phyloP scores from a whole-genome alignment of 2,329 filamentous ascomycete genomes.

The Hymenoscyphus scutula region DNA sequence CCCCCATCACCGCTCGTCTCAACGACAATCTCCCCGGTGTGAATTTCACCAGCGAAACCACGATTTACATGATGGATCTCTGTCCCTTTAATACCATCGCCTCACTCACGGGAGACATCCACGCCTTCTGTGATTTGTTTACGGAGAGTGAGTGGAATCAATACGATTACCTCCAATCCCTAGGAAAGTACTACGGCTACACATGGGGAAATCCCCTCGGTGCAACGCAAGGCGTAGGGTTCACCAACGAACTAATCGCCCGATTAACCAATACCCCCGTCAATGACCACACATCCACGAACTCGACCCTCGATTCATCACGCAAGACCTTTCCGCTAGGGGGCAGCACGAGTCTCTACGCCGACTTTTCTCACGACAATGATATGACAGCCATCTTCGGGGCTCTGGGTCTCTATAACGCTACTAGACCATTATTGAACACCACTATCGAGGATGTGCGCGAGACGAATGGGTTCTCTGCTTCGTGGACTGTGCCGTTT shows the following conservation, averaged over 20 bases:
- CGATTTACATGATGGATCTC: conserved; percentile 78
- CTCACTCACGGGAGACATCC: conserved; percentile 50
- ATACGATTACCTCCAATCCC: conserved; percentile 77
- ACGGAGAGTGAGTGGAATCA: conserved; percentile 67
- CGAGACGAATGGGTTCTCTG: conserved; percentile 65
- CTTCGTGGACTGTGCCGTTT: conserved; percentile 80
- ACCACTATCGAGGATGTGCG: conserved; percentile 48
- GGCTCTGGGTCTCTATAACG: conserved; percentile 76
- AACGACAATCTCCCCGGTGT: conserved; percentile 67
- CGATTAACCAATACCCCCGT: conserved; percentile 70
- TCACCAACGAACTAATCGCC: conserved; percentile 81
- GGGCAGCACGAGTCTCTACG: conserved; percentile 61
- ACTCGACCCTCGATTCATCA: conserved; percentile 66
- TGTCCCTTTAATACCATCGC: conserved; percentile 84
- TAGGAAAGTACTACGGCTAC: conserved; percentile 85
- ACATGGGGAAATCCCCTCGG: conserved; percentile 74
- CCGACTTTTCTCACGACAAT: conserved; percentile 92
- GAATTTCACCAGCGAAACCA: conserved; percentile 60
- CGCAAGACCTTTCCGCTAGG: conserved; percentile 71
- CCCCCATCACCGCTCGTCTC: conserved; percentile 65
- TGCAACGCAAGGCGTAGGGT: conserved; percentile 83
- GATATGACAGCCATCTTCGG: conserved; percentile 75
- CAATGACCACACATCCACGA: conserved; percentile 70
- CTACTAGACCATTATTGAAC: conserved; percentile 53
- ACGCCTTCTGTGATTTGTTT: conserved; percentile 76